These are phyloP conservation scores for Aphanomyces euteiches DNA, from an alignment of 352 stramenopile genomes.

Conservation along the genomic window DNA sequence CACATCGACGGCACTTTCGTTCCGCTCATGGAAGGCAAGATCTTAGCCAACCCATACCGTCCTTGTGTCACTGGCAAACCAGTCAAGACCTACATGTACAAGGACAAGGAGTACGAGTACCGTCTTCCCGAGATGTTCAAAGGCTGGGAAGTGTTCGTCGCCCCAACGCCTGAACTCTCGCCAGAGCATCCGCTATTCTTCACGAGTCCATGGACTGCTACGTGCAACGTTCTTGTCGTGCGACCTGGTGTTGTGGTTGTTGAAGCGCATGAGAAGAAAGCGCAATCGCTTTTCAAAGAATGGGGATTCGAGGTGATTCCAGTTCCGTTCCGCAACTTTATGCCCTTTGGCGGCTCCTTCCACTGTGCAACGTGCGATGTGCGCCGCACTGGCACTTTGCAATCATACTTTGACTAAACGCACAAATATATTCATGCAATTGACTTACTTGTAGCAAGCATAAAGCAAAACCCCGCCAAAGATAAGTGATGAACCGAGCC, in stretches of 20 bases:
- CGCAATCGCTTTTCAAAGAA: slow-evolving; percentile 78
- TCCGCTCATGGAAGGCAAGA: slow-evolving; percentile 78
- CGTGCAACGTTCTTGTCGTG: slow-evolving; percentile 87
- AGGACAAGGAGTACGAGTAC: slow-evolving; percentile 86
- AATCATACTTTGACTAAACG: slow-evolving; percentile 78
- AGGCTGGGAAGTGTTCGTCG: slow-evolving; percentile 87
- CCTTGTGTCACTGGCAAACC: slow-evolving; percentile 82
- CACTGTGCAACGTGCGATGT: slow-evolving; percentile 87
- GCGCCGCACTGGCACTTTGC: slow-evolving; percentile 67
- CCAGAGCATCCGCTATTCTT: slow-evolving; percentile 82
- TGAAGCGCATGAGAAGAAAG: slow-evolving; percentile 79
- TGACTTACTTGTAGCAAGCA: background rate
- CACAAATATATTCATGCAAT: background rate
- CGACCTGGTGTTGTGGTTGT: slow-evolving; percentile 76
- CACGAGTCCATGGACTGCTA: slow-evolving; percentile 87
- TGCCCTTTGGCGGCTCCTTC: slow-evolving; percentile 87
- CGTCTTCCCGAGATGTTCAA: slow-evolving; percentile 88
- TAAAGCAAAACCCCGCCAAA: slow-evolving; percentile 24
- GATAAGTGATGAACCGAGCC: slow-evolving; percentile 1
- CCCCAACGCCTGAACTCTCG: slow-evolving; percentile 74
- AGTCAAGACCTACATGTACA: slow-evolving; percentile 86
- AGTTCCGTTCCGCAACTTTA: slow-evolving; percentile 88
- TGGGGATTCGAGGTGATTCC: slow-evolving; percentile 87
- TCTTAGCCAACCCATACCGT: slow-evolving; percentile 82
- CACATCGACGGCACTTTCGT: slow-evolving; percentile 89